These are phyloP conservation scores for Barnettozyma siamensis DNA, from an alignment of 805 yeast species.

Conservation along the genomic window DNA sequence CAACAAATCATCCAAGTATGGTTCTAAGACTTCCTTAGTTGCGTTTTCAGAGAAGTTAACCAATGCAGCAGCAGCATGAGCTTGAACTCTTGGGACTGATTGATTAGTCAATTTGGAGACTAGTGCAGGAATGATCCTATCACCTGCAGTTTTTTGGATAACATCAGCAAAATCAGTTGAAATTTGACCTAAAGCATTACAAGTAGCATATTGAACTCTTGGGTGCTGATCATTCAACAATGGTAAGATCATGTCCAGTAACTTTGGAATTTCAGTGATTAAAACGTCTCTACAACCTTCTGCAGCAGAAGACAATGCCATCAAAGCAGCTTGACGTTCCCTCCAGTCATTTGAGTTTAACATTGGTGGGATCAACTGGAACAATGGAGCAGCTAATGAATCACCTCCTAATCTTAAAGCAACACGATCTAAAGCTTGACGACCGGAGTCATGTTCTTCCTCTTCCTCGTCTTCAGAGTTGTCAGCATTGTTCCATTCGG, in stretches of 20 bases:
- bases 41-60: conserved; percentile 95
- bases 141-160: conserved; percentile 77
- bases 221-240: conserved; percentile 81
- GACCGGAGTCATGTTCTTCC: conserved; percentile 87
- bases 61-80: conserved; percentile 97
- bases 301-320: conserved; percentile 95
- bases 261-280: conserved; percentile 72
- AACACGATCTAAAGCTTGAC: conserved; percentile 91
- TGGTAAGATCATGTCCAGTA: conserved; percentile 82
- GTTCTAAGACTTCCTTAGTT: conserved; percentile 78
- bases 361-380: conserved; percentile 84
- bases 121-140: conserved; percentile 78
- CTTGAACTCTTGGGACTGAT: conserved; percentile 87
- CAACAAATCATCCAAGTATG: conserved; percentile 81
- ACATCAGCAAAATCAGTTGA: conserved; percentile 92
- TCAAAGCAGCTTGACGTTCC: conserved; percentile 92
- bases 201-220: conserved; percentile 94
- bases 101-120: conserved; percentile 70
- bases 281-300: conserved; percentile 94
- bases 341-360: conserved; percentile 75
- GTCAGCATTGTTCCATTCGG: conserved; percentile 81
- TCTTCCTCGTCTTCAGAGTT: conserved; percentile 76
- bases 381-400: conserved; percentile 77
- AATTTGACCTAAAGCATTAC: conserved; percentile 95
- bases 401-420: conserved; percentile 80